phyloP scores from a whole-genome alignment of 2,329 filamentous ascomycete genomes.

The Fusarium sp. region DNA sequence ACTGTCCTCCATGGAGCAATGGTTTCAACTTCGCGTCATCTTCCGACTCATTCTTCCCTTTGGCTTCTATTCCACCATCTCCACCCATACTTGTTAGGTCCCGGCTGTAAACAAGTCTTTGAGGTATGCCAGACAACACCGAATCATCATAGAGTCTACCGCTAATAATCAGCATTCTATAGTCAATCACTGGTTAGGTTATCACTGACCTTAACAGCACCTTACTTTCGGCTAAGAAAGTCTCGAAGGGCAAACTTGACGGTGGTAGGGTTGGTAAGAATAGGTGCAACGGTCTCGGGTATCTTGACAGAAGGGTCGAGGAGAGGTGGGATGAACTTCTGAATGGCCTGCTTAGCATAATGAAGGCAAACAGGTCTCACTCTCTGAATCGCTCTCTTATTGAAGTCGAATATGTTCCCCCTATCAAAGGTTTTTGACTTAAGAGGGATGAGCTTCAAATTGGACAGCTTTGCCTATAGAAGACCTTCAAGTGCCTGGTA shows the following conservation, averaged over 20 bases:
- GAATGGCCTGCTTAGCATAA: slow-evolving; percentile 18
- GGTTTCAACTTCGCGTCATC: background rate
- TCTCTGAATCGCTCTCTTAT: slow-evolving; percentile 29
- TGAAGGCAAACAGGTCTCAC: slow-evolving; percentile 14
- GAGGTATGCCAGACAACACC: too few relatives aligned
- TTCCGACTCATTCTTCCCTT: background rate
- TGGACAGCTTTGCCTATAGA: slow-evolving; percentile 11
- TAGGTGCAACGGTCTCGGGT: background rate
- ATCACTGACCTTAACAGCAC: background rate
- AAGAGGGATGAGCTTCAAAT: slow-evolving; percentile 18
- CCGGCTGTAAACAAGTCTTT: too few relatives aligned
- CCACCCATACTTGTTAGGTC: too few relatives aligned
- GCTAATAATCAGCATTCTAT: too few relatives aligned
- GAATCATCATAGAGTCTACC: background rate
- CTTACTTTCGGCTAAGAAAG: slow-evolving; percentile 8
- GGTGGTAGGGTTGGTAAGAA: background rate
- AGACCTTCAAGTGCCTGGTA: slow-evolving; percentile 28
- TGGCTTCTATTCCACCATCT: background rate
- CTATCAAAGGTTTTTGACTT: background rate
- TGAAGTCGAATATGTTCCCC: slow-evolving; percentile 34
- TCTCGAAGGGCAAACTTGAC: slow-evolving; percentile 27
- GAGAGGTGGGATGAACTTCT: slow-evolving; percentile 30
- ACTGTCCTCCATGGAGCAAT: too few relatives aligned
- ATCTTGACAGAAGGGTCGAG: slow-evolving; percentile 1
- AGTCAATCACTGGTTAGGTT: too few relatives aligned